A percentile compares a stretch with the other conserved stretches of the same genome.
phyloP scores from a whole-genome alignment of 495 filamentous ascomycete genomes.

The Parachaetomium inaequale region DNA sequence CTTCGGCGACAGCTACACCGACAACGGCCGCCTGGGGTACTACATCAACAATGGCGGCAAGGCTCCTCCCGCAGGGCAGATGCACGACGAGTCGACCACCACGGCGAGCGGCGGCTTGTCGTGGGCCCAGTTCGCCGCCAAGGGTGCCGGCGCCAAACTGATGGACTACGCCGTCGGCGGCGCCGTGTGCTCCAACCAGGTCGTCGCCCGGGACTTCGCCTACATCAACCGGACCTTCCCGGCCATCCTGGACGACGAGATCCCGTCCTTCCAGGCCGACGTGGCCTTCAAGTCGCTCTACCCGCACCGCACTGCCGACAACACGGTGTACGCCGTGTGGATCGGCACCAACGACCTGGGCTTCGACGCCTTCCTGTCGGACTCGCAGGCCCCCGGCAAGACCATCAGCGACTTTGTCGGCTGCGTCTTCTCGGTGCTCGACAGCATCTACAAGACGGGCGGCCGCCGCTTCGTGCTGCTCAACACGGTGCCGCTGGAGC shows the following conservation, averaged over 20 bases:
- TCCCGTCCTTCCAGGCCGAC: slow-evolving; percentile 66
- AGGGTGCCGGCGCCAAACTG: slow-evolving; percentile 54
- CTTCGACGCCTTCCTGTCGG: slow-evolving; percentile 56
- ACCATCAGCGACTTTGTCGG: slow-evolving; percentile 60
- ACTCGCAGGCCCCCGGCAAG: slow-evolving; percentile 54
- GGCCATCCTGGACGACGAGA: slow-evolving; percentile 61
- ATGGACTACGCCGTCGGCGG: slow-evolving; percentile 71
- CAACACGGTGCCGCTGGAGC: slow-evolving; percentile 61
- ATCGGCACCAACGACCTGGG: slow-evolving; percentile 79
- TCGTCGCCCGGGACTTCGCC: slow-evolving; percentile 52
- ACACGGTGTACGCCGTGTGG: slow-evolving; percentile 70
- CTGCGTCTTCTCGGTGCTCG: slow-evolving; percentile 60
- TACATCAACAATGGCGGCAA: slow-evolving; percentile 55
- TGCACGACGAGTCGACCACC: slow-evolving; percentile 39
- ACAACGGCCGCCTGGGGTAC: slow-evolving; percentile 62
- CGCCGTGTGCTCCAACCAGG: slow-evolving; percentile 65
- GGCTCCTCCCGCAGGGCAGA: slow-evolving; percentile 58
- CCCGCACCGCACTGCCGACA: slow-evolving; percentile 47
- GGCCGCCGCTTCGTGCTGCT: slow-evolving; percentile 66
- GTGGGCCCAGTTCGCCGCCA: slow-evolving; percentile 63
- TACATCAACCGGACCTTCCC: slow-evolving; percentile 54
- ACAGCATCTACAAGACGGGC: slow-evolving; percentile 58
- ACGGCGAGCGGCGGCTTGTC: slow-evolving; percentile 61
- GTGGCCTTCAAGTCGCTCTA: slow-evolving; percentile 48
- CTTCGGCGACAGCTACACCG: slow-evolving; percentile 75